phyloP scores from a whole-genome alignment of 2,329 filamentous ascomycete species.

The Neurospora sp. region DNA sequence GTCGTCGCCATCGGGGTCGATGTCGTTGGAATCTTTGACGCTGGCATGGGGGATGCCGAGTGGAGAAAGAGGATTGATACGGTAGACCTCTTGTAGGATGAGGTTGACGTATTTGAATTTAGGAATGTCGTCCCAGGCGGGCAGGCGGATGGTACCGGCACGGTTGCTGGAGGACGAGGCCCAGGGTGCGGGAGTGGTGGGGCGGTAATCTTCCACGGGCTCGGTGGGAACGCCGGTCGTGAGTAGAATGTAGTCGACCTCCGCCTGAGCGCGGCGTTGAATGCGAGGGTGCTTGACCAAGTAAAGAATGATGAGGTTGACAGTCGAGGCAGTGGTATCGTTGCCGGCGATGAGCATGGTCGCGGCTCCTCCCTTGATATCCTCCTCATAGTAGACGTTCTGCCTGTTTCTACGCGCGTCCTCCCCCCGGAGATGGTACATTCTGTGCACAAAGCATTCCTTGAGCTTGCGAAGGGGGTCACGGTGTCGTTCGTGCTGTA shows the following conservation, averaged over 20 bases:
- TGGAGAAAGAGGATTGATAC: slow-evolving; percentile 24
- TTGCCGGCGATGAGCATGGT: slow-evolving; percentile 21
- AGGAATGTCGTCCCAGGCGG: slow-evolving; percentile 13
- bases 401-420: slow-evolving; percentile 1
- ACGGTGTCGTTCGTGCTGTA: not conserved
- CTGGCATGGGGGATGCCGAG: slow-evolving; percentile 31
- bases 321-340: slow-evolving; percentile 21
- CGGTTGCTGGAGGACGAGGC: not conserved
- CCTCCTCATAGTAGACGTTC: slow-evolving; percentile 16
- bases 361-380: slow-evolving; percentile 21
- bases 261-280: slow-evolving; percentile 22
- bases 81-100: slow-evolving; percentile 27
- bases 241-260: slow-evolving; percentile 24
- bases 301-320: slow-evolving; percentile 28
- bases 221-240: not conserved
- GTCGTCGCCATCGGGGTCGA: slow-evolving; percentile 21
- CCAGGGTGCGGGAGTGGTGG: not conserved
- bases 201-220: not conserved
- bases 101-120: slow-evolving; percentile 27
- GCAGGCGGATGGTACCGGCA: slow-evolving; percentile 25
- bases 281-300: slow-evolving; percentile 30
- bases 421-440: slow-evolving; percentile 4
- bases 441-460: slow-evolving; percentile 13
- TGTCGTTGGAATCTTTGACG: slow-evolving; percentile 6
- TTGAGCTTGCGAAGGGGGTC: not conserved